Percentiles rank a stretch among this genome's conserved stretches.
phyloP scores from a whole-genome alignment of 805 yeast species.

The Lipomyces chichibuensis region DNA sequence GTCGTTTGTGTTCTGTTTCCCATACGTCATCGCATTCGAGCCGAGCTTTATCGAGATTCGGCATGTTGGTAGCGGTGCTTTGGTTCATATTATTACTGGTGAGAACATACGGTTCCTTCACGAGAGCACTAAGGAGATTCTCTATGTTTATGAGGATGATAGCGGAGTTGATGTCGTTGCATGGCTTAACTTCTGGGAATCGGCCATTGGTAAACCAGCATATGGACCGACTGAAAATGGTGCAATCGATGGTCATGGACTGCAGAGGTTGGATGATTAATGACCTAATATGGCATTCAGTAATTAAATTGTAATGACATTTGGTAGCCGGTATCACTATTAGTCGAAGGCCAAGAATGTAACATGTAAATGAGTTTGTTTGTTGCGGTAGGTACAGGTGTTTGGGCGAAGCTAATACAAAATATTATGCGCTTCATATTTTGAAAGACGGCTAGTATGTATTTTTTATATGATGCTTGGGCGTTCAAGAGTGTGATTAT shows the following conservation, averaged over 20 bases:
- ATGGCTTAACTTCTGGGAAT: conserved; percentile 81
- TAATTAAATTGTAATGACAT: neutral
- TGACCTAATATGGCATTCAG: neutral
- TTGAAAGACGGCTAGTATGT: neutral
- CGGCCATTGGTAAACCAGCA: conserved; percentile 15
- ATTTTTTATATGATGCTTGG: neutral
- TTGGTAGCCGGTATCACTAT: no score
- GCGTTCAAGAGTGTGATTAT: neutral
- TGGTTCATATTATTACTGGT: conserved; percentile 86
- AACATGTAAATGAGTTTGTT: no score
- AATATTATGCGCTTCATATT: neutral
- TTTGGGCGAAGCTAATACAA: neutral
- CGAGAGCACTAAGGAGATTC: conserved; percentile 87
- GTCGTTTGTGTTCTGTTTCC: conserved; percentile 90
- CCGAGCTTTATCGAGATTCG: conserved; percentile 88
- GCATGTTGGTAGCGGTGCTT: conserved; percentile 82
- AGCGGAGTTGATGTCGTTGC: conserved; percentile 91
- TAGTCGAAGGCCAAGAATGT: no score
- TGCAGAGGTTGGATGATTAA: conserved; percentile 20
- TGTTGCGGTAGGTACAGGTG: neutral
- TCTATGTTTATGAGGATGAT: conserved; percentile 90
- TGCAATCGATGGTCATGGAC: neutral
- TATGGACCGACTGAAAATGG: conserved; percentile 1
- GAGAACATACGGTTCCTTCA: conserved; percentile 85
- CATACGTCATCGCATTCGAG: conserved; percentile 89